Base-by-base conservation (phyloP, 177 flowering plant species). In the Vitis hybrid region DNA sequence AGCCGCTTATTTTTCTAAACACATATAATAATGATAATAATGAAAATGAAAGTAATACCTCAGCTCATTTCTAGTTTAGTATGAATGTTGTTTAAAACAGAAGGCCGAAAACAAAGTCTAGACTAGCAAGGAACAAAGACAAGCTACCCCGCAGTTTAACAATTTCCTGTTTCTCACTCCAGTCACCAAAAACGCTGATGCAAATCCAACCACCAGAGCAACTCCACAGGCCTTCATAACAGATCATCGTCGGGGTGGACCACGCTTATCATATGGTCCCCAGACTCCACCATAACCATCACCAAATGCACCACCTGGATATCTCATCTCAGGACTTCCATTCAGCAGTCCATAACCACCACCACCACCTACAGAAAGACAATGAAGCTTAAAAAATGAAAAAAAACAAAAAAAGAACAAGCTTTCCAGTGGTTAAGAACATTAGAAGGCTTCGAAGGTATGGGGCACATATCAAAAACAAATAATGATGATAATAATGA, bases 301-400 rank as follows among this genome's bases (percentile, higher is more conserved):
- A 6, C 70, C 81, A 72, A 62, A 77, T 23, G 78, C 66, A 56
- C 74, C 73, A 18, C 81, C 77, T 9, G 75, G 57, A 72, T 81
- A 84, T 63, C 87, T 77, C 79, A 78, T 73, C 52, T 85, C 90
- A 57, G 84, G 80, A 72, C 85, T 83, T 67, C 81, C 82, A 65
- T 84, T 84, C 55, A 75, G 55, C 79, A 81, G 68, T 50, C 81
- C 86, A 72, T 81, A 85, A 52, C 76, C 72, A 12, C 79, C 78
- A 18, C 66, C 76, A 67, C 81, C 84, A 83, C 48, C 70, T 62
- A 64, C 19, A 66, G 70, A 60, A 26, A 51, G 18, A 60, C 30
- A 17, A 70, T 26, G 61, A 61, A 52, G 54, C 63, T 67, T 72
- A 49, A 66, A 60, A 57, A 64, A 59, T 50, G 30, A 30, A 30